Evolutionary conservation across 805 yeast genomes (phyloP).

Genomic region (Ogataea parapolymorpha): DNA sequence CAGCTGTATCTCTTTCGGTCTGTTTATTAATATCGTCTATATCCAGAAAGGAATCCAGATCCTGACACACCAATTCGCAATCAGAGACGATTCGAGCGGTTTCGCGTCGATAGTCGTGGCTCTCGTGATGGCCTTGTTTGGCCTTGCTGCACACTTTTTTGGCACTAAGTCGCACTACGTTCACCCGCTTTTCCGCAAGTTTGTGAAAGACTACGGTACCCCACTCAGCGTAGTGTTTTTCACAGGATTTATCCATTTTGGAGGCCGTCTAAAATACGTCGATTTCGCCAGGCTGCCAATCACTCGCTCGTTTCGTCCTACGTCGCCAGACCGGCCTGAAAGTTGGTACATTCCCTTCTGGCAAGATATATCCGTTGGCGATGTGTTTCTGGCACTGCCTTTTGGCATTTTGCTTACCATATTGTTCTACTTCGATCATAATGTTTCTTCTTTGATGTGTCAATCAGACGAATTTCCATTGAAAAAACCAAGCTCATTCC

Average conservation of each 20-base stretch:
- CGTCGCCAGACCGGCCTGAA: conserved; percentile 45
- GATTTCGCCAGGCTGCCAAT: conserved; percentile 63
- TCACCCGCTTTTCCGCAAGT: conserved; percentile 55
- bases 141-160: conserved; percentile 55
- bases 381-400: conserved; percentile 87
- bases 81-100: conserved; percentile 31
- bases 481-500: conserved; percentile 84
- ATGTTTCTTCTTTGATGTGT: conserved; percentile 89
- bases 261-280: conserved; percentile 63
- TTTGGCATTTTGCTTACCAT: conserved; percentile 84
- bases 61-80: conserved; percentile 61
- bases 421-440: conserved; percentile 91
- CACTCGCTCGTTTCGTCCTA: conserved; percentile 72
- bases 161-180: conserved; percentile 65
- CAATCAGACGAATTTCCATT: conserved; percentile 80
- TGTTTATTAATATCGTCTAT: conserved; percentile 84
- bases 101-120: conserved; percentile 75
- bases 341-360: conserved; percentile 83
- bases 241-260: conserved; percentile 91
- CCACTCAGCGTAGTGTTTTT: conserved; percentile 83
- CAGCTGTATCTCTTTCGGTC: conserved; percentile 91
- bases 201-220: conserved; percentile 82
- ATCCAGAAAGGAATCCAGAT: conserved; percentile 89
- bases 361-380: conserved; percentile 61
- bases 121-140: conserved; percentile 71